phyloP scores from a whole-genome alignment of 2,329 filamentous ascomycete species.

The Pseudogymnoascus sp. region DNA sequence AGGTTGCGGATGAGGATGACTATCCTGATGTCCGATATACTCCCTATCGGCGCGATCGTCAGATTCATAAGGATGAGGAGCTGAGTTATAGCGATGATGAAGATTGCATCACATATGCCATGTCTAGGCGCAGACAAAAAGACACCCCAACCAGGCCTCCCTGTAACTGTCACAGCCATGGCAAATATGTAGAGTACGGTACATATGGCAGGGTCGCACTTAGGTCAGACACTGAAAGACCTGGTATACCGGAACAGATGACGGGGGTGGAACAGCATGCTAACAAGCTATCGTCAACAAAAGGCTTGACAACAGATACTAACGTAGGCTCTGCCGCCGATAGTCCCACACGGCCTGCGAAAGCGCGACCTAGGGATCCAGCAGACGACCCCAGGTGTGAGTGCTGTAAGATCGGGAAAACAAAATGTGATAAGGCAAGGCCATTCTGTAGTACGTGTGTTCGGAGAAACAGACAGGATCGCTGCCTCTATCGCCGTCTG shows the following conservation, averaged over 20 bases:
- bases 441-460: not conserved
- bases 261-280: not conserved
- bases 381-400: not conserved
- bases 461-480: not conserved
- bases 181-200: not conserved
- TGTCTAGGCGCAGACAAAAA: not conserved
- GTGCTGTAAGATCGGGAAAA: not conserved
- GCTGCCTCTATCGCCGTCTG: not conserved
- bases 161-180: not conserved
- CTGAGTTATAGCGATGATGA: conserved; percentile 86
- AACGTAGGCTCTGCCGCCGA: not conserved
- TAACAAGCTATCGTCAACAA: not conserved
- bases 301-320: not conserved
- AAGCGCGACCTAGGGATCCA: not conserved
- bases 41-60: conserved; percentile 73
- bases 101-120: conserved; percentile 46
- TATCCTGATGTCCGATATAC: conserved; percentile 79
- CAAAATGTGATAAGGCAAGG: not conserved
- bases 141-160: not conserved
- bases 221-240: not conserved
- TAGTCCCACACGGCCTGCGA: not conserved
- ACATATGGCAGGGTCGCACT: not conserved
- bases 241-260: not conserved
- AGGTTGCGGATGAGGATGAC: conserved; percentile 71
- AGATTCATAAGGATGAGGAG: conserved; percentile 66